These are phyloP conservation scores for Pseudonitzschia pungens DNA, from an alignment of 108 stramenopile species.

Conservation along the genomic window DNA sequence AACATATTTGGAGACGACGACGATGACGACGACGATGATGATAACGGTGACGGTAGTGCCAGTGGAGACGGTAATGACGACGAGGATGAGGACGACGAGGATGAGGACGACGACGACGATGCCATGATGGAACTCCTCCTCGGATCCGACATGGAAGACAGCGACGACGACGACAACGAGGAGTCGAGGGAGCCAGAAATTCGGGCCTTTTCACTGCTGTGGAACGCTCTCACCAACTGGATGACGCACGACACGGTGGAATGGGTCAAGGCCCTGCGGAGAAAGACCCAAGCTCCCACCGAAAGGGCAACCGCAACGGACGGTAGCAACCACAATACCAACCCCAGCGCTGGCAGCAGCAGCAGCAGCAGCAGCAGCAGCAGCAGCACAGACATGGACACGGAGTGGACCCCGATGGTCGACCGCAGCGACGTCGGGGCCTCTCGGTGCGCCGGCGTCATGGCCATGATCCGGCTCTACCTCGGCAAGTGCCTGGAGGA, in stretches of 20 bases:
- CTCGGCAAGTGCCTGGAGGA: conserved; percentile 54
- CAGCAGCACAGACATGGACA: not conserved
- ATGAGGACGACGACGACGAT: conserved; percentile 16
- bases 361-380: not conserved
- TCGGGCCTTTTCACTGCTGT: conserved; percentile 39
- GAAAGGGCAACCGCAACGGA: too few species aligned
- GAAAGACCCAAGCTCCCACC: not conserved
- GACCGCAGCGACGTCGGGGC: conserved; percentile 56
- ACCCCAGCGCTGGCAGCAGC: too few species aligned
- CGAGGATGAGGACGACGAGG: conserved; percentile 34
- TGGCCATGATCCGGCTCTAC: conserved; percentile 69
- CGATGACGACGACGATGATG: conserved; percentile 5
- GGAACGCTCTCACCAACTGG: conserved; percentile 45
- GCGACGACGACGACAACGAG: conserved; percentile 30
- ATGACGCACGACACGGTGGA: conserved; percentile 42
- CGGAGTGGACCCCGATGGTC: conserved; percentile 31
- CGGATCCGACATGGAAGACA: conserved; percentile 22
- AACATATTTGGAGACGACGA: conserved; percentile 35
- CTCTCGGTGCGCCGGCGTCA: conserved; percentile 66
- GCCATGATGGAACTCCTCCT: conserved; percentile 27
- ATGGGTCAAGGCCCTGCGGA: conserved; percentile 17
- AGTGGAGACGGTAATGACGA: conserved; percentile 8
- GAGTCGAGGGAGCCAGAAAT: not conserved
- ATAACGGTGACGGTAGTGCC: not conserved
- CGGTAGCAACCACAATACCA: too few species aligned